These are phyloP conservation scores for Podila verticillata DNA, from an alignment of 192 early-diverging fungal genomes.

Conservation along the genomic window DNA sequence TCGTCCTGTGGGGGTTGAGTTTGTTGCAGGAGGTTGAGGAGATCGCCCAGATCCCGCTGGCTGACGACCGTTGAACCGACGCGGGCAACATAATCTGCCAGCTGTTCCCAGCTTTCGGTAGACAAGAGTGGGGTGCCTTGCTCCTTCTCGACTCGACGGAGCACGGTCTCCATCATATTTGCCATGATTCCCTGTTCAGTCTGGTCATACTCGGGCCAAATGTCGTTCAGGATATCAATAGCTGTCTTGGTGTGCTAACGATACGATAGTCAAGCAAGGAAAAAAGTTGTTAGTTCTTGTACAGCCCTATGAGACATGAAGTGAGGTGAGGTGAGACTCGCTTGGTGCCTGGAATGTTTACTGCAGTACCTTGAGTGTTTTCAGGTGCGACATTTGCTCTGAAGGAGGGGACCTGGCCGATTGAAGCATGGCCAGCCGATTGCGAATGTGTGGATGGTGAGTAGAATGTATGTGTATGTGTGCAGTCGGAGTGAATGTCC, in stretches of 20 bases:
- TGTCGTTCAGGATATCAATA: slow-evolving; percentile 22
- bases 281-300: not conserved
- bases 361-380: not conserved
- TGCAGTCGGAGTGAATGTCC: not conserved
- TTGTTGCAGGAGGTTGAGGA: slow-evolving; percentile 24
- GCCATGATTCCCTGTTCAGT: slow-evolving; percentile 37
- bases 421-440: not conserved
- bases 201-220: slow-evolving; percentile 48
- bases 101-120: slow-evolving; percentile 13
- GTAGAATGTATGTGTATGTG: not conserved
- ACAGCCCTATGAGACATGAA: too few species aligned
- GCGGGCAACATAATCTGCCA: slow-evolving; percentile 11
- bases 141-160: slow-evolving; percentile 39
- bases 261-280: not conserved
- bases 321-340: too few species aligned
- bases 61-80: slow-evolving; percentile 26
- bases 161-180: slow-evolving; percentile 32
- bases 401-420: not conserved
- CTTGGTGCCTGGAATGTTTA: not conserved
- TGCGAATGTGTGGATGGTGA: not conserved
- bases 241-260: slow-evolving; percentile 2
- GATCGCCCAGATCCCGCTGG: slow-evolving; percentile 30
- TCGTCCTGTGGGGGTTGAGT: not conserved
- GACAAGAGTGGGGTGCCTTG: slow-evolving; percentile 19
- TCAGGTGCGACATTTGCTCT: slow-evolving; percentile 2